Evolutionary conservation across 2,329 filamentous ascomycete genomes (phyloP).

Genomic region (Fusarium mangiferae): DNA sequence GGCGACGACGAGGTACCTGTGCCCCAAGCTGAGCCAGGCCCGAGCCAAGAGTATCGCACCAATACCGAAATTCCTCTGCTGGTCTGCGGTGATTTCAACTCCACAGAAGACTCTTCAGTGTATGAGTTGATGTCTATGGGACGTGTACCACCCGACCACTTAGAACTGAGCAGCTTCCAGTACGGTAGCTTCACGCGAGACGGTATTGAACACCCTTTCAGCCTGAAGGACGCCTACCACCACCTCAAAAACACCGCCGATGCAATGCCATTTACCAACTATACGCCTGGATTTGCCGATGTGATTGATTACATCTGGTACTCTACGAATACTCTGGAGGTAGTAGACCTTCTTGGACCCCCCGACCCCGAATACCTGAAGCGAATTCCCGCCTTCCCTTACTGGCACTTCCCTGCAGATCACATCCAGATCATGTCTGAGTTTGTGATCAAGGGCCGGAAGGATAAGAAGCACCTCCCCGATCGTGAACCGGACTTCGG

Average conservation of each 20-base stretch:
- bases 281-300: conserved; percentile 90
- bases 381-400: conserved; percentile 89
- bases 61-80: conserved; percentile 90
- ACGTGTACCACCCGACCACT: conserved; percentile 79
- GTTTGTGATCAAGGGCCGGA: conserved; percentile 87
- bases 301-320: conserved; percentile 99
- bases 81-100: conserved; percentile 97
- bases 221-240: conserved; percentile 88
- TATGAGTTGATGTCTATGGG: conserved; percentile 90
- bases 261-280: conserved; percentile 94
- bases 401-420: conserved; percentile 94
- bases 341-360: conserved; percentile 84
- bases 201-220: conserved; percentile 95
- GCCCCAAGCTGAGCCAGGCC: conserved; percentile 72
- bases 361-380: conserved; percentile 88
- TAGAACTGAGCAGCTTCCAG: conserved; percentile 80
- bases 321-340: conserved; percentile 87
- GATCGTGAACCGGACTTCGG: conserved; percentile 74
- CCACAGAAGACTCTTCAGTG: conserved; percentile 84
- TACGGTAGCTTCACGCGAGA: conserved; percentile 94
- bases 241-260: conserved; percentile 84
- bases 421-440: conserved; percentile 91
- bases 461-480: conserved; percentile 77
- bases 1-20: conserved; percentile 59
- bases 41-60: conserved; percentile 86